Evolutionary conservation across 371 early-diverging fungal genomes (phyloP), one percentile per base, ranked within the genome.

Genomic region (Rhizomucor pusillus): DNA sequence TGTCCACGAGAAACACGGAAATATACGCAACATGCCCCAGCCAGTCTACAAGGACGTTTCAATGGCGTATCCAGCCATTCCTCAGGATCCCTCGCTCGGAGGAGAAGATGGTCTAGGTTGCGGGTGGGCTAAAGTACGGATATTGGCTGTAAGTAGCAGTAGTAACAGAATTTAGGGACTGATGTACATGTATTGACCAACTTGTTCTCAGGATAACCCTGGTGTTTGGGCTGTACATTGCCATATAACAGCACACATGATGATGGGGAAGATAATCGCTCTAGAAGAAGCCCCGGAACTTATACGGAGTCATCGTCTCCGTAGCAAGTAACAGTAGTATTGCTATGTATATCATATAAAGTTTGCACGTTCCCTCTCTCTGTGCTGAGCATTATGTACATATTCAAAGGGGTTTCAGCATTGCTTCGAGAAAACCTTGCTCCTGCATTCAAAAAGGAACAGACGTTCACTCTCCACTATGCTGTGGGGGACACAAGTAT

Each of bases 41-140:
- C 40, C 63, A 1, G 19, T 67, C n/a, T 45, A 50, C 14, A 66
- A 67, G 16, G 73, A 73, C 20, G 46, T 73, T 14, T 65, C 65
- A 9, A 52, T 67, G 57, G 56, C 65, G 0, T 69, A 69, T 41
- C 70, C 73, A 20, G 49, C 19, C 9, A 24, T 29, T 22, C 53
- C 5, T 65, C 69, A 40, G 23, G 49, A 19, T 16, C 23, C 29
- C 5, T 46, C 11, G 12, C 33, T 23, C 43, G 41, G 20, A 47
- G 29, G 2, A 33, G 47, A 19, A 37, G 14, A 33, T 5, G 36
- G 49, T 14, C 29, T 34, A 5, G 33, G 39, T 3, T 73, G 73
- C 37, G 73, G 73, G 14, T 73, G 73, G 73, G 57, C 70, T 22
- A 69, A 73, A 39, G 56, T 69, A 35, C 53, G 73, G 19, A 59